Percentiles rank a stretch among this genome's conserved stretches.
These are phyloP conservation scores for Cryptococcus floricola DNA, from an alignment of 1,284 basidiomycete species.

Conservation along the genomic window DNA sequence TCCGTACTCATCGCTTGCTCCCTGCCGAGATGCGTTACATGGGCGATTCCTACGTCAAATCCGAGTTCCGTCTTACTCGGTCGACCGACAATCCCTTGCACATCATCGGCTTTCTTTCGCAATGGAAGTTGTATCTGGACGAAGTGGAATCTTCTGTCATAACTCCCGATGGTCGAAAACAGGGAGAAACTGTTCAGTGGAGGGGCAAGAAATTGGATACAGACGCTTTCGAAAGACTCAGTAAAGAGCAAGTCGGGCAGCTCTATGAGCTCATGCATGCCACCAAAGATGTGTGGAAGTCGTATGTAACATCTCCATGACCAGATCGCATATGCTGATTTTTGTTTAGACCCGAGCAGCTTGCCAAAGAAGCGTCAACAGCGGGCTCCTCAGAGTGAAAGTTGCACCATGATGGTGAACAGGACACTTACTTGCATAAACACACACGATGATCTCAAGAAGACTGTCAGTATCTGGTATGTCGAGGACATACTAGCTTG, in stretches of 20 bases:
- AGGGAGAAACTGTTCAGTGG: slow-evolving; percentile 51
- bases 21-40: slow-evolving; percentile 76
- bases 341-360: slow-evolving; percentile 11
- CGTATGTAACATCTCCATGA: slow-evolving; percentile 30
- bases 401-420: too few species aligned
- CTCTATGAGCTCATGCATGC: slow-evolving; percentile 88
- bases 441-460: too few species aligned
- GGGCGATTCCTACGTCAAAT: slow-evolving; percentile 84
- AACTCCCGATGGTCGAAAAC: slow-evolving; percentile 33
- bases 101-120: slow-evolving; percentile 84
- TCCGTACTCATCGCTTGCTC: slow-evolving; percentile 71
- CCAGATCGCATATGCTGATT: background rate
- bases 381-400: background rate
- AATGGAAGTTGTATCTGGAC: slow-evolving; percentile 90
- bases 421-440: too few species aligned
- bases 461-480: too few species aligned
- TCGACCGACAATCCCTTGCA: slow-evolving; percentile 77
- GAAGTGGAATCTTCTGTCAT: slow-evolving; percentile 51
- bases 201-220: slow-evolving; percentile 68
- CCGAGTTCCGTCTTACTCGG: slow-evolving; percentile 78
- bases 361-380: slow-evolving; percentile 15
- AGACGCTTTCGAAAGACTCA: slow-evolving; percentile 81
- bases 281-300: slow-evolving; percentile 78
- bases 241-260: slow-evolving; percentile 79
- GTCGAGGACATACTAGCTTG: too few species aligned